Conservation (phyloP, 2,329 filamentous ascomycete species). For the Trichoderma koningiopsis region DNA sequence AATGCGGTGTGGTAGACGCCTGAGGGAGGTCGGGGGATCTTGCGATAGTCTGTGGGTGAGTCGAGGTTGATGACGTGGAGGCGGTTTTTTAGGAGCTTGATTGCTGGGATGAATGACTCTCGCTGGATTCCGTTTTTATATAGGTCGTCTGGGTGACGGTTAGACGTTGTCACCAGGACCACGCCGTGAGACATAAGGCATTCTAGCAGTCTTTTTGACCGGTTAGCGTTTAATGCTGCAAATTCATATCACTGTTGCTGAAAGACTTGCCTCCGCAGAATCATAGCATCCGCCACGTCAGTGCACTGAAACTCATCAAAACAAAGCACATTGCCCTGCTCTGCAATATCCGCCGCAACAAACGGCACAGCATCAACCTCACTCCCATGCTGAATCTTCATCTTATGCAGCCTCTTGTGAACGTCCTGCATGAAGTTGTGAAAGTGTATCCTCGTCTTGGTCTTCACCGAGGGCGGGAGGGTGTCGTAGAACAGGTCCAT, state of each 20-base stretch:
- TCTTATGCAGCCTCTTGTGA: conserved; percentile 83
- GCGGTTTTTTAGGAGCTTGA: conserved; percentile 81
- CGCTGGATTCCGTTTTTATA: conserved; percentile 99
- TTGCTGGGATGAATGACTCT: conserved; percentile 92
- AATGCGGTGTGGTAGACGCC: conserved; percentile 93
- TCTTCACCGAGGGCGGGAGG: conserved; percentile 73
- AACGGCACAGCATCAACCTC: conserved; percentile 90
- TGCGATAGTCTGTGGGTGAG: conserved; percentile 94
- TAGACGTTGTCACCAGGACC: conserved; percentile 92
- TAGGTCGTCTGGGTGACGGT: conserved; percentile 92
- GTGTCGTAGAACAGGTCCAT: conserved; percentile 99
- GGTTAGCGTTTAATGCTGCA: conserved; percentile 25
- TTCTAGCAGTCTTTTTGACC: conserved; percentile 69
- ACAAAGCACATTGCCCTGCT: conserved; percentile 81
- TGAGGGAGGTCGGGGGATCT: conserved; percentile 88
- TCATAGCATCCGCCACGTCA: conserved; percentile 98
- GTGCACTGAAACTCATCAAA: conserved; percentile 99
- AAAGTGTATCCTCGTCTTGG: conserved; percentile 94
- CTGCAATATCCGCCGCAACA: conserved; percentile 91
- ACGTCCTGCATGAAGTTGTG: conserved; percentile 99
- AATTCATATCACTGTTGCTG: no score
- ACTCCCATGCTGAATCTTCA: conserved; percentile 86
- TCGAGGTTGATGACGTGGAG: conserved; percentile 92
- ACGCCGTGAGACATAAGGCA: conserved; percentile 95
- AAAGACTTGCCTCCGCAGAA: conserved; percentile 66